A percentile compares a stretch with the other conserved stretches of the same genome.
These are phyloP conservation scores for Globisporangium mamillatum DNA, from an alignment of 352 stramenopile species.

Conservation along the genomic window DNA sequence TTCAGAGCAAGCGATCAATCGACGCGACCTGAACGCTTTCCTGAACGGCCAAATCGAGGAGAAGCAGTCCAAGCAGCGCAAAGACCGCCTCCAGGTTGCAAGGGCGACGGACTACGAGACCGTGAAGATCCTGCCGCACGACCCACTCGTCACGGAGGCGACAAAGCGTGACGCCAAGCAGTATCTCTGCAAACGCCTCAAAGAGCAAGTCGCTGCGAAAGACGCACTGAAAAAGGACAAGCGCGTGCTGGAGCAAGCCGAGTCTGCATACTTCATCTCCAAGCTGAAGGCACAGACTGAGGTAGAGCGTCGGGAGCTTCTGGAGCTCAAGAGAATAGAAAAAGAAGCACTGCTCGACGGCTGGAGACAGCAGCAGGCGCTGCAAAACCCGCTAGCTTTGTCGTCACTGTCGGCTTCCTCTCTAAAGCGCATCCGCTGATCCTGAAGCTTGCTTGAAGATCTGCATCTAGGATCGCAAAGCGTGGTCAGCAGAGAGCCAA, in stretches of 20 bases:
- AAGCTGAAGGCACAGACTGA: constrained; percentile 40
- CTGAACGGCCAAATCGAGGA: constrained; percentile 46
- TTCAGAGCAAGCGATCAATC: constrained; percentile 32
- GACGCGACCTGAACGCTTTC: constrained; percentile 49
- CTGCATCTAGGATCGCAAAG: constrained; percentile 1
- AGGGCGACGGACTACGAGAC: constrained; percentile 17
- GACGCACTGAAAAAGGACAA: constrained; percentile 34
- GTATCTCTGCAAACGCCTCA: constrained; percentile 39
- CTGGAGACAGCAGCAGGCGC: constrained; percentile 48
- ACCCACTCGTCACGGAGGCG: constrained; percentile 27
- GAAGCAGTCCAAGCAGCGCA: constrained; percentile 26
- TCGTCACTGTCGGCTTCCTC: background rate
- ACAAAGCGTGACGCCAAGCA: constrained; percentile 34
- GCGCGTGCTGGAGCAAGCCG: constrained; percentile 45
- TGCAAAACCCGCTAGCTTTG: constrained; percentile 13
- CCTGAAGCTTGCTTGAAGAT: constrained; percentile 1
- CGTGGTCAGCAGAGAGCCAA: background rate
- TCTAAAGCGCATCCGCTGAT: constrained; percentile 12
- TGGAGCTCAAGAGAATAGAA: constrained; percentile 27
- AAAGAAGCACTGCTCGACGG: constrained; percentile 38
- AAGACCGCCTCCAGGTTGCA: constrained; percentile 14
- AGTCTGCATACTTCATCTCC: constrained; percentile 51
- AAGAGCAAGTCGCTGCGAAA: constrained; percentile 48
- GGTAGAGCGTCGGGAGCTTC: constrained; percentile 25
- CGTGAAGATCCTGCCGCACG: constrained; percentile 46